phyloP scores from a whole-genome alignment of 148 eudicot species.

The Camellia japonica region DNA sequence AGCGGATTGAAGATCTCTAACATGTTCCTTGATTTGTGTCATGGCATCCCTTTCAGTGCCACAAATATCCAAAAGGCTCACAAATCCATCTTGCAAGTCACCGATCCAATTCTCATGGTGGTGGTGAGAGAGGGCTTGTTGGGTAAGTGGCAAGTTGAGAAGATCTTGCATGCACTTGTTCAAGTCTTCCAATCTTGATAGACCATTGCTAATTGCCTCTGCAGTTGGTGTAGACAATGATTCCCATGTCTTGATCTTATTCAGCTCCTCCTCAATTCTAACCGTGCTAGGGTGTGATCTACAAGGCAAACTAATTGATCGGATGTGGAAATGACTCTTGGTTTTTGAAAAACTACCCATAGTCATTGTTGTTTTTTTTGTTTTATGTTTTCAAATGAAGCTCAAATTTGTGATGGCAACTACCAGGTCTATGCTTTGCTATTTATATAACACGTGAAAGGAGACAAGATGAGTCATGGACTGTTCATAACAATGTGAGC shows the following conservation, averaged over 20 bases:
- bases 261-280: slow-evolving; percentile 22
- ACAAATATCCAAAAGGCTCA: neutral
- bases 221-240: neutral
- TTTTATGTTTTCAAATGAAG: no score
- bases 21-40: neutral
- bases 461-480: neutral
- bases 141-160: slow-evolving; percentile 15
- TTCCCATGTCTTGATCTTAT: slow-evolving; percentile 5
- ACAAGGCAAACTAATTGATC: slow-evolving; percentile 22
- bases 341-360: neutral
- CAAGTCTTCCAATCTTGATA: slow-evolving; percentile 16
- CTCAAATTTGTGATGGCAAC: neutral
- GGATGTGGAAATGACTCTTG: slow-evolving; percentile 1
- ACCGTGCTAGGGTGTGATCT: slow-evolving; percentile 17
- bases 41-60: slow-evolving; percentile 6
- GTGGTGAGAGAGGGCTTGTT: slow-evolving; percentile 12
- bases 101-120: slow-evolving; percentile 2
- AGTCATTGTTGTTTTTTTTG: neutral
- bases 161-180: slow-evolving; percentile 17
- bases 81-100: slow-evolving; percentile 1
- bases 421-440: neutral
- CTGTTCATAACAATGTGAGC: neutral
- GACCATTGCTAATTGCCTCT: slow-evolving; percentile 9
- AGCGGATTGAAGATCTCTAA: neutral
- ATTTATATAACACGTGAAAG: slow-evolving; percentile 9